Evolutionary conservation across 352 stramenopile species (phyloP).

Genomic region (Globisporangium mamillatum): DNA sequence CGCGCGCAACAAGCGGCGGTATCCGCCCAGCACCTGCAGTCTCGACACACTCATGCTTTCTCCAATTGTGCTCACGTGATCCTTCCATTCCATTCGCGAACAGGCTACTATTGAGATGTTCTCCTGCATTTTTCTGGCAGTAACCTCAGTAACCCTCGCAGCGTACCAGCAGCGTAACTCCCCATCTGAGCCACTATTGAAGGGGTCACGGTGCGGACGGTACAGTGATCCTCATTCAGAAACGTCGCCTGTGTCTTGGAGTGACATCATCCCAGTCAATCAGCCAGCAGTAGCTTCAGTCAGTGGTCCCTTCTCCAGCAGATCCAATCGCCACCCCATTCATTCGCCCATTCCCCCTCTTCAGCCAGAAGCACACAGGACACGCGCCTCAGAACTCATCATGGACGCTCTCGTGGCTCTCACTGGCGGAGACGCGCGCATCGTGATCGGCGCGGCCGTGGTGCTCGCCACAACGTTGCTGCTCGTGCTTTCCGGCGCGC

Average conservation of each 20-base stretch:
- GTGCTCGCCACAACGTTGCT: constrained; percentile 46
- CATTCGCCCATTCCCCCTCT: constrained; percentile 4
- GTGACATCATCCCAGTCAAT: constrained; percentile 12
- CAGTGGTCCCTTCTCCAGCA: constrained; percentile 2
- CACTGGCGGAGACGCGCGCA: constrained; percentile 39
- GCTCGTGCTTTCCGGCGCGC: constrained; percentile 32
- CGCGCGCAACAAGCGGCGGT: constrained; percentile 70
- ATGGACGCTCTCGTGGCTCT: constrained; percentile 51
- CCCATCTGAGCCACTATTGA: neutral
- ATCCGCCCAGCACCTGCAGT: constrained; percentile 66
- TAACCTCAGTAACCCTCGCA: neutral
- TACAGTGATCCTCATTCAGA: constrained; percentile 6
- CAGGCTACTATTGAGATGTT: neutral
- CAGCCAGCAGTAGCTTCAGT: neutral
- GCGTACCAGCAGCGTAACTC: neutral
- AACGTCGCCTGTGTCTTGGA: constrained; percentile 7
- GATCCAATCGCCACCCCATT: neutral
- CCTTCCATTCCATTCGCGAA: constrained; percentile 9
- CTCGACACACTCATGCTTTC: constrained; percentile 45
- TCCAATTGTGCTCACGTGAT: neutral
- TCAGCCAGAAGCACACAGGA: neutral
- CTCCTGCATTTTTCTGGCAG: neutral
- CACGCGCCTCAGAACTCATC: neutral
- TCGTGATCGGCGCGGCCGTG: constrained; percentile 46
- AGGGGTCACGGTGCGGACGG: neutral